phyloP scores from a whole-genome alignment of 1,284 basidiomycete genomes.

The Puccinia coronata region DNA sequence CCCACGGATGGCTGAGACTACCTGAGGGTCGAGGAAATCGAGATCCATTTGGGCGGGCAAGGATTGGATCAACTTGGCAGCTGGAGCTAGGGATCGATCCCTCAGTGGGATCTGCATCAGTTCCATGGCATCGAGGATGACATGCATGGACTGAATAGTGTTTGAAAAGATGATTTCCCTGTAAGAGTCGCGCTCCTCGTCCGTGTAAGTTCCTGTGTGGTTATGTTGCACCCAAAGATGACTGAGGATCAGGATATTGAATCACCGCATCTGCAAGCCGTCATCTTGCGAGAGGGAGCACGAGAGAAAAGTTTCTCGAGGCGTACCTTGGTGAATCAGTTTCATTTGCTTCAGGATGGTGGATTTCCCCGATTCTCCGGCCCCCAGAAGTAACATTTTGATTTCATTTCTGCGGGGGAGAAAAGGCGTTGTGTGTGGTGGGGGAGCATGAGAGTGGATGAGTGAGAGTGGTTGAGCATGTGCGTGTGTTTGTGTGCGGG shows the following conservation, averaged over 20 bases:
- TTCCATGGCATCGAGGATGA: constrained; percentile 25
- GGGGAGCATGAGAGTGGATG: too few species aligned
- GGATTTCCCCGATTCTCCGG: constrained; percentile 57
- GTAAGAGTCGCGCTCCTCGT: constrained; percentile 23
- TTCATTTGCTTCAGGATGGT: constrained; percentile 58
- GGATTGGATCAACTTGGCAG: constrained; percentile 21
- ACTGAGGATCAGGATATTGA: too few species aligned
- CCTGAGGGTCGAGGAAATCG: constrained; percentile 21
- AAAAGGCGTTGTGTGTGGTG: too few species aligned
- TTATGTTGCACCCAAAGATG: not conserved
- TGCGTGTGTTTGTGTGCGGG: too few species aligned
- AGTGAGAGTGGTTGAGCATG: too few species aligned
- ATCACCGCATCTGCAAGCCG: too few species aligned
- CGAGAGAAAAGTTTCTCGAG: too few species aligned
- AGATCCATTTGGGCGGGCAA: constrained; percentile 12
- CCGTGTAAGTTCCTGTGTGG: not conserved
- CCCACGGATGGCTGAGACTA: constrained; percentile 6
- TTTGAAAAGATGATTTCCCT: constrained; percentile 40
- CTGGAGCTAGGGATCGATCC: constrained; percentile 7
- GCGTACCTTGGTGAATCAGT: constrained; percentile 53
- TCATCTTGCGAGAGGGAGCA: too few species aligned
- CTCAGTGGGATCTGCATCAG: not conserved
- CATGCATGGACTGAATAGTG: constrained; percentile 44
- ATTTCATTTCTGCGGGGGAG: constrained; percentile 7
- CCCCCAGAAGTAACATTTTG: constrained; percentile 57